Conservation (phyloP, 2,329 filamentous ascomycete genomes). For the Erysiphe pisi region DNA sequence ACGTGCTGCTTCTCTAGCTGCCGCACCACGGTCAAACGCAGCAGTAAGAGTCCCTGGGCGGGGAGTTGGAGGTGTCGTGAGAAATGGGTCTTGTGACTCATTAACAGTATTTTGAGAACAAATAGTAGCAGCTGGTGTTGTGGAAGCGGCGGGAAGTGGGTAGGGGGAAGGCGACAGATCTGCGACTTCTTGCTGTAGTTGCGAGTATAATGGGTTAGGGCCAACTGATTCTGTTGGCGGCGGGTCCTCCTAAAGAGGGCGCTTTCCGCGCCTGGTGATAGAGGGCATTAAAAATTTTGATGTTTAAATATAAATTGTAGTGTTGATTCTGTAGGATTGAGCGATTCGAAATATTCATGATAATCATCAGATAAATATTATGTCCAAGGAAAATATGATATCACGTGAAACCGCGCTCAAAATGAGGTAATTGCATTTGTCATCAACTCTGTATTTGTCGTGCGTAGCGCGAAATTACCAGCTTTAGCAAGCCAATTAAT, state of each 20-base stretch:
- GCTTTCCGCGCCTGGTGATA: not conserved
- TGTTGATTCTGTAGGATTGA: too few relatives aligned
- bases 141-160: not conserved
- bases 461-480: not conserved
- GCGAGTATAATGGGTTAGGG: not conserved
- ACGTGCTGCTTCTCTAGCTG: constrained; percentile 9
- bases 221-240: not conserved
- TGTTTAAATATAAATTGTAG: too few relatives aligned
- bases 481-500: not conserved
- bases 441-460: too few relatives aligned
- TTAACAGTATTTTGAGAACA: not conserved
- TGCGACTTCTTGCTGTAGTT: not conserved
- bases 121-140: not conserved
- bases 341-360: too few relatives aligned
- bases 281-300: not conserved
- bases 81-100: not conserved
- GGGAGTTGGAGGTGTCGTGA: not conserved
- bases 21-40: not conserved
- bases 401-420: not conserved
- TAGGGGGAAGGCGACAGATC: not conserved
- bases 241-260: not conserved
- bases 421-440: not conserved
- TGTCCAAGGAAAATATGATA: not conserved
- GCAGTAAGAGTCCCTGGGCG: not conserved
- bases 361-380: too few relatives aligned